Evolutionary conservation across 192 early-diverging fungal genomes (phyloP).

Genomic region (Podila horticola): DNA sequence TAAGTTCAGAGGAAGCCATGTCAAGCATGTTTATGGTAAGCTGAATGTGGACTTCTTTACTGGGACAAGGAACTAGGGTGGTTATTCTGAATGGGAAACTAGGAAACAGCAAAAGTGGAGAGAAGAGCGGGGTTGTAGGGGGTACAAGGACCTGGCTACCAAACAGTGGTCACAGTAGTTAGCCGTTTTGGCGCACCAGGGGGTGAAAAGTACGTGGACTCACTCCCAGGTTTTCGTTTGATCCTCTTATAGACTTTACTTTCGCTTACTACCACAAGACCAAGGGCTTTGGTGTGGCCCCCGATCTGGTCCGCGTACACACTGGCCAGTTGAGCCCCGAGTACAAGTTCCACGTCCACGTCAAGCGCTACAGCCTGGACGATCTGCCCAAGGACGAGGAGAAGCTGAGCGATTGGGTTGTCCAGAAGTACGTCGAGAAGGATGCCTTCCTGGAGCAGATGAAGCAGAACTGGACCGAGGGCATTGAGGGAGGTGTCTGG

Average conservation of each 20-base stretch:
- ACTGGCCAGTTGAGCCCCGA: slow-evolving; percentile 55
- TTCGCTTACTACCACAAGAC: slow-evolving; percentile 60
- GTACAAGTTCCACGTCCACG: slow-evolving; percentile 85
- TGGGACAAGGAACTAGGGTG: neutral
- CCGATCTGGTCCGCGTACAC: slow-evolving; percentile 63
- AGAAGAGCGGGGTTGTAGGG: neutral
- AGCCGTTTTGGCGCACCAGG: slow-evolving; percentile 6
- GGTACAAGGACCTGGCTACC: too few species aligned
- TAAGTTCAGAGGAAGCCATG: slow-evolving; percentile 62
- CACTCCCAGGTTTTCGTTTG: neutral
- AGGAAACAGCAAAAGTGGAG: neutral
- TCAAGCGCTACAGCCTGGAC: slow-evolving; percentile 70
- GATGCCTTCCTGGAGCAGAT: slow-evolving; percentile 81
- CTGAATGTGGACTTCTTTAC: neutral
- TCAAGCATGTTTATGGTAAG: slow-evolving; percentile 68
- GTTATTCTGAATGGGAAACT: neutral
- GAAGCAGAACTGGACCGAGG: slow-evolving; percentile 60
- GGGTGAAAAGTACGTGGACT: neutral
- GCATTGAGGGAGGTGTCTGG: slow-evolving; percentile 49
- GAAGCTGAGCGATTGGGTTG: slow-evolving; percentile 79
- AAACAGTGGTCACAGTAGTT: neutral
- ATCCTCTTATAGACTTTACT: slow-evolving; percentile 55
- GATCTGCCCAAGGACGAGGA: slow-evolving; percentile 80
- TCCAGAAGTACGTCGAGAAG: slow-evolving; percentile 83
- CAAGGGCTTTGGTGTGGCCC: slow-evolving; percentile 57